A percentile compares a stretch with the other conserved stretches of the same genome.
Evolutionary conservation across 768 basidiomycete species (phyloP).

Genomic region (Sarcomyxa edulis): DNA sequence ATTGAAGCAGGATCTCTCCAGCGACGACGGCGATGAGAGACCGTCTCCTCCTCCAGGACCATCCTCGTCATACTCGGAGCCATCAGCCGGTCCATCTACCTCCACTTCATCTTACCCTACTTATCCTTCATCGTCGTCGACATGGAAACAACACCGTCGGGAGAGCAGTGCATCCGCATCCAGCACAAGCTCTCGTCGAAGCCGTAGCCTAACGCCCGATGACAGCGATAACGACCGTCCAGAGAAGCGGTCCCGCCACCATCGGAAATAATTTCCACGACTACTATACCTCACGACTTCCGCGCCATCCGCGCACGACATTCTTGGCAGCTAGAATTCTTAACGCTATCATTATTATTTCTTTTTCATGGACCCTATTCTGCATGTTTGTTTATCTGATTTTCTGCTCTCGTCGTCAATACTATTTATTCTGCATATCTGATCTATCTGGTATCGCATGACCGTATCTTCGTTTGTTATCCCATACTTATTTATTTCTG

Average conservation of each 20-base stretch:
- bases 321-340: not conserved
- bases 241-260: slow-evolving; percentile 27
- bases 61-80: slow-evolving; percentile 8
- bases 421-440: too few relatives aligned
- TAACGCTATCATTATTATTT: not conserved
- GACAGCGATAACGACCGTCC: slow-evolving; percentile 20
- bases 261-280: too few relatives aligned
- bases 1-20: slow-evolving; percentile 32
- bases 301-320: not conserved
- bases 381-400: too few relatives aligned
- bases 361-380: too few relatives aligned
- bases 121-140: slow-evolving; percentile 15
- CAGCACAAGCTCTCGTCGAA: slow-evolving; percentile 33
- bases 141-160: slow-evolving; percentile 27
- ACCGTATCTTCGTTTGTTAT: too few relatives aligned
- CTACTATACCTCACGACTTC: too few relatives aligned
- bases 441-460: too few relatives aligned
- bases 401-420: too few relatives aligned
- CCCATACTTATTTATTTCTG: too few relatives aligned
- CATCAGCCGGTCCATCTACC: slow-evolving; percentile 5
- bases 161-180: slow-evolving; percentile 35
- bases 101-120: slow-evolving; percentile 1
- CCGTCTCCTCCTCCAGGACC: slow-evolving; percentile 19
- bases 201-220: slow-evolving; percentile 32
- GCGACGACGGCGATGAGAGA: slow-evolving; percentile 40